Percentiles rank a stretch among this genome's conserved stretches.
Conservation (phyloP, 2,329 filamentous ascomycete species). For the Teratosphaeria gauchensis region DNA sequence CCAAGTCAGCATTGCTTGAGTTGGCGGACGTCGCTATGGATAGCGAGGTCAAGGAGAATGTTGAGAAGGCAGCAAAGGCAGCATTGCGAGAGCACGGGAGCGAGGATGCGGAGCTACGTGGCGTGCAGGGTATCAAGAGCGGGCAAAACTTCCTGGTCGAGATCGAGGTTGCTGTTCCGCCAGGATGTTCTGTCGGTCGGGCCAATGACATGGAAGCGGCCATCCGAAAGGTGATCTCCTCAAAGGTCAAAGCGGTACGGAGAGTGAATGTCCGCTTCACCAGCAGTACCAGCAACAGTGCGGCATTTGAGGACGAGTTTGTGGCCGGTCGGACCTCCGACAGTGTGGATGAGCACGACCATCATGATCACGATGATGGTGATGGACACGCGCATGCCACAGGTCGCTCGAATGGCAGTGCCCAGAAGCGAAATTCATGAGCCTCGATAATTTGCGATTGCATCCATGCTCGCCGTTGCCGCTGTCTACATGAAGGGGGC, state of each 20-base stretch:
- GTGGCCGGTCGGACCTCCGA: constrained; percentile 19
- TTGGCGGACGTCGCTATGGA: constrained; percentile 87
- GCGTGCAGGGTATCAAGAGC: constrained; percentile 83
- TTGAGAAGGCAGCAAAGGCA: constrained; percentile 55
- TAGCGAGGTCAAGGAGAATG: constrained; percentile 64
- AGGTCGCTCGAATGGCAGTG: constrained; percentile 9
- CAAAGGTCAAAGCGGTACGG: constrained; percentile 72
- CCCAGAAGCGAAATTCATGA: constrained; percentile 12
- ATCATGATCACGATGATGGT: constrained; percentile 11
- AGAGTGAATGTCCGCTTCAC: constrained; percentile 75
- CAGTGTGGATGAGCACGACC: constrained; percentile 15
- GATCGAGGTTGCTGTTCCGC: constrained; percentile 72
- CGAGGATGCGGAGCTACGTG: constrained; percentile 53
- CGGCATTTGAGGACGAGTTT: constrained; percentile 61
- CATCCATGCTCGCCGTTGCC: neutral
- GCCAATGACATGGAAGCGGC: constrained; percentile 61
- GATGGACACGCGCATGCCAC: constrained; percentile 5
- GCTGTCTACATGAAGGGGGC: neutral
- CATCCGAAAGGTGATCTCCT: constrained; percentile 62
- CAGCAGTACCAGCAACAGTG: constrained; percentile 39
- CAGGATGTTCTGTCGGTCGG: constrained; percentile 63
- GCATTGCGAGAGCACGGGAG: constrained; percentile 37
- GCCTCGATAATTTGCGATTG: neutral
- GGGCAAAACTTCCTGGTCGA: constrained; percentile 95
- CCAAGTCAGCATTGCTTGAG: constrained; percentile 69